Conservation (phyloP, 1,139 yeast genomes). For the Kazachstania sp. region DNA sequence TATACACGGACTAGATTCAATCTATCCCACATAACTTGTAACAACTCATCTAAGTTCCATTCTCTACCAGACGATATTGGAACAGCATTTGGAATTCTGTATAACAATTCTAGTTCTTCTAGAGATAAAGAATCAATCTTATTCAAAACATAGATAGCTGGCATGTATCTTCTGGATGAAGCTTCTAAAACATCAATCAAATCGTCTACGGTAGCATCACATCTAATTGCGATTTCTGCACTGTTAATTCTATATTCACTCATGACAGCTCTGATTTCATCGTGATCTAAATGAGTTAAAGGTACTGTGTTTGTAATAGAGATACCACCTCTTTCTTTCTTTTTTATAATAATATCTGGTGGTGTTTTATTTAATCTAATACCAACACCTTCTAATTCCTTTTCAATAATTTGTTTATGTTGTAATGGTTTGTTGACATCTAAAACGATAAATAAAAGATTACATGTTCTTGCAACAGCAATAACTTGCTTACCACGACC, state of each 20-base stretch:
- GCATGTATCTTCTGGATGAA: conserved; percentile 82
- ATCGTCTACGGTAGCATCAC: conserved; percentile 97
- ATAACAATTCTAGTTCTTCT: conserved; percentile 81
- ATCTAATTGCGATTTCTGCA: conserved; percentile 93
- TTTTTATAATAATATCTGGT: conserved; percentile 83
- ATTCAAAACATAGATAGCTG: conserved; percentile 88
- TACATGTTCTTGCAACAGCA: conserved; percentile 96
- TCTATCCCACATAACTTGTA: conserved; percentile 91
- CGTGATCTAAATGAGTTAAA: conserved; percentile 80
- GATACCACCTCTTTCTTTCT: conserved; percentile 93
- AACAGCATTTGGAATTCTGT: conserved; percentile 91
- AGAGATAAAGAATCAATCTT: conserved; percentile 91
- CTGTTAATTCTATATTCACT: conserved; percentile 88
- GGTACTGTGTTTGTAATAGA: conserved; percentile 91
- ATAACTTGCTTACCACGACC: conserved; percentile 99
- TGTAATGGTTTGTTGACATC: conserved; percentile 95
- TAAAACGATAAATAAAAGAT: conserved; percentile 80
- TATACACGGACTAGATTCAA: conserved; percentile 86
- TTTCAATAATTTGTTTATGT: conserved; percentile 87
- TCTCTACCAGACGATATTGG: conserved; percentile 94
- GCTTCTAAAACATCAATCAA: conserved; percentile 90
- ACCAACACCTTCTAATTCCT: conserved; percentile 95
- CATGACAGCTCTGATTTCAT: conserved; percentile 93
- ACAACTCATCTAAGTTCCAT: conserved; percentile 92
- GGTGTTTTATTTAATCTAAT: conserved; percentile 85